Evolutionary conservation across 371 early-diverging fungal species (phyloP).

Genomic region (Paraphysoderma sedebokerense): DNA sequence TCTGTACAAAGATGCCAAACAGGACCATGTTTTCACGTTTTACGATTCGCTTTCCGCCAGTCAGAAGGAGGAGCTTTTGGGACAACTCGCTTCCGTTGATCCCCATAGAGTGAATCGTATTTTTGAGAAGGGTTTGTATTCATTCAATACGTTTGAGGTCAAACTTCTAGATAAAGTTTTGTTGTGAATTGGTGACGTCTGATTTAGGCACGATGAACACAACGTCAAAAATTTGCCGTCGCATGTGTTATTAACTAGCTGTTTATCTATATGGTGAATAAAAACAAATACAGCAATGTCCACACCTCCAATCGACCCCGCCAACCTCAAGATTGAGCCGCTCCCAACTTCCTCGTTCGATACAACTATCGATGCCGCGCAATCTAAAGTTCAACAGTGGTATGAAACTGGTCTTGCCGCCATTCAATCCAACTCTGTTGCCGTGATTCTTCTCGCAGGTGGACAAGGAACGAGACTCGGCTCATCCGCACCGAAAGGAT

Average conservation of each 20-base stretch:
- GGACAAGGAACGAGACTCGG: conserved; percentile 84
- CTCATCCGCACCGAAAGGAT: conserved; percentile 75
- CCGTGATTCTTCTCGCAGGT: conserved; percentile 80
- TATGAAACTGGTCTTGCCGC: conserved; percentile 46
- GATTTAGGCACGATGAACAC: too few species aligned
- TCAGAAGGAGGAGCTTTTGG: conserved; percentile 35
- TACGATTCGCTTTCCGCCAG: conserved; percentile 42
- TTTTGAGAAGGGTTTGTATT: conserved; percentile 56
- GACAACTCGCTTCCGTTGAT: conserved; percentile 54
- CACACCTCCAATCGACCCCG: background rate
- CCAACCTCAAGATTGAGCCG: conserved; percentile 34
- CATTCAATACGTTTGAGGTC: too few species aligned
- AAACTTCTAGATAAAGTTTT: too few species aligned
- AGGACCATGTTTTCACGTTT: conserved; percentile 77
- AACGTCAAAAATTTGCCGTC: too few species aligned
- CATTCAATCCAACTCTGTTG: conserved; percentile 79
- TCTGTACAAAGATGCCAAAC: conserved; percentile 53
- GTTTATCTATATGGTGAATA: too few species aligned
- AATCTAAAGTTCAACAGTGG: conserved; percentile 46
- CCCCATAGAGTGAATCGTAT: conserved; percentile 61
- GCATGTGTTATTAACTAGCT: too few species aligned
- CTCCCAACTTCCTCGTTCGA: conserved; percentile 57
- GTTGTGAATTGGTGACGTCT: too few species aligned
- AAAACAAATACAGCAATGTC: background rate
- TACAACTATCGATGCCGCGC: conserved; percentile 39